Evolutionary conservation across 805 yeast genomes (phyloP).

Genomic region (Starmerella apicola): DNA sequence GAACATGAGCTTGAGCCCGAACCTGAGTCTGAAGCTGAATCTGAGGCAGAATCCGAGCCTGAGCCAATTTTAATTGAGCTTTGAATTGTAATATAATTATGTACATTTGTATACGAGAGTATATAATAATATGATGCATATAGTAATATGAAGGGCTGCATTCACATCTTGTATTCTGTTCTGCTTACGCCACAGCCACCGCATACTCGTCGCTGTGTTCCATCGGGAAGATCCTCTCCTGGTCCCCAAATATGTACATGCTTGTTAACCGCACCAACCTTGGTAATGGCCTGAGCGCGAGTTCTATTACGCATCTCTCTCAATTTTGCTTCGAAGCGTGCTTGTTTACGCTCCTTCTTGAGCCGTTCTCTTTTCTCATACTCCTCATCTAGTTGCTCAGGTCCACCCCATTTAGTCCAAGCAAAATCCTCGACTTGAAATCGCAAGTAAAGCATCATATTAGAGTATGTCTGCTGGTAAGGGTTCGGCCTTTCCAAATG

Average conservation of each 20-base stretch:
- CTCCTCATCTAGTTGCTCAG: conserved; percentile 80
- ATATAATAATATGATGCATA: no score
- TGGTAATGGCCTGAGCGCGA: conserved; percentile 78
- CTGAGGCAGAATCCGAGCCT: conserved; percentile 7
- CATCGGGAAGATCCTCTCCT: conserved; percentile 14
- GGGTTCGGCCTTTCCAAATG: conserved; percentile 89
- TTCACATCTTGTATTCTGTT: conserved; percentile 11
- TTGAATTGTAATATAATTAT: background rate
- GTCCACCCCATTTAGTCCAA: conserved; percentile 87
- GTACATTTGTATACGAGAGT: background rate
- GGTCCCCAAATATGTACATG: conserved; percentile 67
- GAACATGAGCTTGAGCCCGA: conserved; percentile 6
- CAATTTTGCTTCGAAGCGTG: conserved; percentile 63
- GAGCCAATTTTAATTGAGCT: conserved; percentile 15
- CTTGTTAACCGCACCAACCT: conserved; percentile 38
- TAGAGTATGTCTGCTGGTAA: conserved; percentile 71
- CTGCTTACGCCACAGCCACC: conserved; percentile 21
- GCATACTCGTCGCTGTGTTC: conserved; percentile 14
- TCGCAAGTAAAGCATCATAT: conserved; percentile 85
- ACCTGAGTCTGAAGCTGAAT: conserved; percentile 4
- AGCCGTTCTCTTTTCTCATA: conserved; percentile 73
- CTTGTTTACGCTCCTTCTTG: conserved; percentile 61
- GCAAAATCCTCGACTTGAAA: conserved; percentile 91
- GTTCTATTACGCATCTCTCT: conserved; percentile 82
- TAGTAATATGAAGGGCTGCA: background rate